These are phyloP conservation scores for Grigorovia yakushimaensis DNA, from an alignment of 805 yeast genomes.

Conservation along the genomic window DNA sequence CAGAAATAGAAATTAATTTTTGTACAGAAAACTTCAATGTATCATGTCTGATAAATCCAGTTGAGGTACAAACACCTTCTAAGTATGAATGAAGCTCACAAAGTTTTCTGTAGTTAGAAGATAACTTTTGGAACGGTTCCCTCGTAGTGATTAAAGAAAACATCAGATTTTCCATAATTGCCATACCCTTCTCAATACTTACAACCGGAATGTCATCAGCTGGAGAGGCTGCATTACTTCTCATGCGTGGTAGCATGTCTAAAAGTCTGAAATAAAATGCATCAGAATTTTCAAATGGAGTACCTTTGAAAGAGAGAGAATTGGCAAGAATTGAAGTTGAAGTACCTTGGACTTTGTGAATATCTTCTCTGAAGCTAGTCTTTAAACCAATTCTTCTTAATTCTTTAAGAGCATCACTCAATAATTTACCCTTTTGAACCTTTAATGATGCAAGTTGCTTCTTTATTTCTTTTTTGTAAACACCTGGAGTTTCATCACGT, in stretches of 20 bases:
- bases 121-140: slow-evolving; percentile 33
- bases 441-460: slow-evolving; percentile 60
- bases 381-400: slow-evolving; percentile 69
- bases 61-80: slow-evolving; percentile 14
- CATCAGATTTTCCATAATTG: slow-evolving; percentile 63
- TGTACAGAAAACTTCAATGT: slow-evolving; percentile 8
- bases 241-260: slow-evolving; percentile 71
- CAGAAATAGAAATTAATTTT: slow-evolving; percentile 10
- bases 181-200: slow-evolving; percentile 68
- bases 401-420: slow-evolving; percentile 70
- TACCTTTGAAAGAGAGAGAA: slow-evolving; percentile 35
- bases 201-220: slow-evolving; percentile 63
- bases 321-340: slow-evolving; percentile 54
- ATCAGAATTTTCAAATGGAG: slow-evolving; percentile 38
- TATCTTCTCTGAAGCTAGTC: slow-evolving; percentile 53
- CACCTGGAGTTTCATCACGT: slow-evolving; percentile 67
- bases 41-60: slow-evolving; percentile 12
- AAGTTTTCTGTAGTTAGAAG: slow-evolving; percentile 14
- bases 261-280: slow-evolving; percentile 55
- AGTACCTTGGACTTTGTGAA: slow-evolving; percentile 51
- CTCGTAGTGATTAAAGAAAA: slow-evolving; percentile 47
- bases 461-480: slow-evolving; percentile 62
- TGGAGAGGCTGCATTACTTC: slow-evolving; percentile 51
- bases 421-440: slow-evolving; percentile 66
- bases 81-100: slow-evolving; percentile 13